A percentile compares a stretch with the other conserved stretches of the same genome.
phyloP scores from a whole-genome alignment of 257 asterid genomes.

The Rauvolfia tetraphylla region DNA sequence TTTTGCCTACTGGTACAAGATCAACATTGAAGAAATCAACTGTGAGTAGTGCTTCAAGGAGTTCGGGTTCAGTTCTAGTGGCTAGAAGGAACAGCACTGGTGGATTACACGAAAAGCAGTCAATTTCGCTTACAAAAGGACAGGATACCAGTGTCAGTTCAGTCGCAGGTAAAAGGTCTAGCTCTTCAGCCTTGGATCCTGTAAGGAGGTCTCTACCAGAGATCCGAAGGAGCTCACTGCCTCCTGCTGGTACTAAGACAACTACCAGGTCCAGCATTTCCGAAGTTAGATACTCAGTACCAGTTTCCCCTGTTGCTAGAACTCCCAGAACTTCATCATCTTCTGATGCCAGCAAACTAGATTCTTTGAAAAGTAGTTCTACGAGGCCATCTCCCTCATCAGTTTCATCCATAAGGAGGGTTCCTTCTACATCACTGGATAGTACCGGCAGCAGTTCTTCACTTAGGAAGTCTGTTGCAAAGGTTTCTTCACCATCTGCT shows the following conservation, averaged over 20 bases:
- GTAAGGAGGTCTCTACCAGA: slow-evolving; percentile 79
- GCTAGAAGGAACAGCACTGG: slow-evolving; percentile 85
- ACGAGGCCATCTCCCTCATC: slow-evolving; percentile 52
- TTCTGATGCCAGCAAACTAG: slow-evolving; percentile 56
- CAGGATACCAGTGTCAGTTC: slow-evolving; percentile 32
- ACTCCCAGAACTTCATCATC: slow-evolving; percentile 64
- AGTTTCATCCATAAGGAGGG: slow-evolving; percentile 45
- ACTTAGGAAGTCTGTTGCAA: slow-evolving; percentile 46
- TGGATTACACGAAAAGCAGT: slow-evolving; percentile 69
- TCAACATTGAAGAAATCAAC: slow-evolving; percentile 65
- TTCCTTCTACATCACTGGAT: slow-evolving; percentile 64
- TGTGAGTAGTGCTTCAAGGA: slow-evolving; percentile 56
- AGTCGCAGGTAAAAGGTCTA: slow-evolving; percentile 38
- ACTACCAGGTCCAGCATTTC: slow-evolving; percentile 39
- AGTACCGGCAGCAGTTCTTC: slow-evolving; percentile 63
- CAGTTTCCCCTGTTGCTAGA: slow-evolving; percentile 55
- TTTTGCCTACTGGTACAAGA: slow-evolving; percentile 26
- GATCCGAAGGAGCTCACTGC: slow-evolving; percentile 46
- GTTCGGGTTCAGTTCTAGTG: slow-evolving; percentile 48
- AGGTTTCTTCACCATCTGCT: slow-evolving; percentile 43
- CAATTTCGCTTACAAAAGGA: slow-evolving; percentile 40
- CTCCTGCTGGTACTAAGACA: slow-evolving; percentile 48
- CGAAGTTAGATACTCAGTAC: slow-evolving; percentile 54
- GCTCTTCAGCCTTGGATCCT: slow-evolving; percentile 55
- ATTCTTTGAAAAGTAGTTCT: slow-evolving; percentile 42